These are phyloP conservation scores for Panicum miliaceum DNA, from an alignment of 176 grass and related monocot genomes.

Conservation along the genomic window DNA sequence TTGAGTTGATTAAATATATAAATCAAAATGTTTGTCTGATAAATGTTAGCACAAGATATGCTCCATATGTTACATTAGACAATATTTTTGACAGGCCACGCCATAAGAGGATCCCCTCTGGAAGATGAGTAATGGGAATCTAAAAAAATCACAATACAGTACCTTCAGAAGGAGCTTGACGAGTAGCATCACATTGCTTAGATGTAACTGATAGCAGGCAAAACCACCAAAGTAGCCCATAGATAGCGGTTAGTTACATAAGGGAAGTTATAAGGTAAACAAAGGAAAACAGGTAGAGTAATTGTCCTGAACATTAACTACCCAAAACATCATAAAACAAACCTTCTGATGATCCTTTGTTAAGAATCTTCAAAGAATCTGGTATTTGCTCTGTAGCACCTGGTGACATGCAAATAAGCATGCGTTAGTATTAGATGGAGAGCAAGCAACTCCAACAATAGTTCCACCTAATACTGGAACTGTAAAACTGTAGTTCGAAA, in stretches of 20 bases:
- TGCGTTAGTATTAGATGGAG: neutral
- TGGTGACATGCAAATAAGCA: conserved; percentile 5
- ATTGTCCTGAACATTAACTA: neutral
- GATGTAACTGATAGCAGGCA: conserved; percentile 17
- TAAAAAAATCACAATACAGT: conserved; percentile 1
- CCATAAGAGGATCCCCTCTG: neutral
- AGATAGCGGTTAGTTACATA: neutral
- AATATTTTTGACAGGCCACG: neutral
- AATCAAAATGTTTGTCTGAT: neutral
- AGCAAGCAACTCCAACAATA: neutral
- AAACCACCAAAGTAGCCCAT: conserved; percentile 18
- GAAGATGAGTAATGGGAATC: conserved; percentile 1
- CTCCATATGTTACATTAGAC: conserved; percentile 1
- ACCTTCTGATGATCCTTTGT: conserved; percentile 25
- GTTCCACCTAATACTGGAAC: neutral
- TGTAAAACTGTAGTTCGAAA: neutral
- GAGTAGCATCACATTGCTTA: conserved; percentile 11
- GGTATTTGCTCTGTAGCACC: neutral
- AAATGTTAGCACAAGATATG: neutral
- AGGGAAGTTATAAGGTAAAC: neutral
- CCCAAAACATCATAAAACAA: conserved; percentile 12
- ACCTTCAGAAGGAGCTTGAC: conserved; percentile 36
- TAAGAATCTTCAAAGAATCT: conserved; percentile 2
- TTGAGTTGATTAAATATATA: neutral
- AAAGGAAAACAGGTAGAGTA: neutral